A percentile compares a stretch with the other conserved stretches of the same genome.
Evolutionary conservation across 176 grass and related monocot species (phyloP).

Genomic region (Chloris gayana): DNA sequence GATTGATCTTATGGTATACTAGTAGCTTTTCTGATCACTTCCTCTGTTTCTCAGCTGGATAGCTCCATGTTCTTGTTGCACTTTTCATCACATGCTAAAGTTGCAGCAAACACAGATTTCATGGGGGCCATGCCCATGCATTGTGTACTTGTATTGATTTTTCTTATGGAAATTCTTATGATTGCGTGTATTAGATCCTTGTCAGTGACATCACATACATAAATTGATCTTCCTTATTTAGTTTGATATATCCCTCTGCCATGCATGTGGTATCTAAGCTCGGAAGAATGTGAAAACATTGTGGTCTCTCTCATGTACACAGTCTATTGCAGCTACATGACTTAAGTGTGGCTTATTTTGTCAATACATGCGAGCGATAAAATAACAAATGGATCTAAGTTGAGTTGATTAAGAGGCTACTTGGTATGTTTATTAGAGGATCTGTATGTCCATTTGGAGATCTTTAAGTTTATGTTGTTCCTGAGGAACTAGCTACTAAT

Average conservation of each 20-base stretch:
- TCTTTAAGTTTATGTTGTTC: constrained; percentile 14
- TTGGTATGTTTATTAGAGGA: neutral
- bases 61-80: constrained; percentile 3
- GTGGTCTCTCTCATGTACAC: neutral
- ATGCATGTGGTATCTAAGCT: neutral
- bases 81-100: constrained; percentile 60
- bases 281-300: neutral
- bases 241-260: neutral
- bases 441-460: neutral
- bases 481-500: constrained; percentile 19
- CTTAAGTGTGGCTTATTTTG: neutral
- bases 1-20: constrained; percentile 31
- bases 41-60: constrained; percentile 1
- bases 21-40: constrained; percentile 10
- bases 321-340: neutral
- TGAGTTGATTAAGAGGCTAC: neutral
- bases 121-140: constrained; percentile 29
- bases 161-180: neutral
- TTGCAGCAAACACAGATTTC: constrained; percentile 22
- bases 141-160: constrained; percentile 41
- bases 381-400: neutral
- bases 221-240: neutral
- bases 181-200: neutral
- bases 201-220: neutral
- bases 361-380: neutral